A percentile compares a stretch with the other conserved stretches of the same genome.
phyloP scores from a whole-genome alignment of 306 rosid genomes.

The Fagus sylvatica region DNA sequence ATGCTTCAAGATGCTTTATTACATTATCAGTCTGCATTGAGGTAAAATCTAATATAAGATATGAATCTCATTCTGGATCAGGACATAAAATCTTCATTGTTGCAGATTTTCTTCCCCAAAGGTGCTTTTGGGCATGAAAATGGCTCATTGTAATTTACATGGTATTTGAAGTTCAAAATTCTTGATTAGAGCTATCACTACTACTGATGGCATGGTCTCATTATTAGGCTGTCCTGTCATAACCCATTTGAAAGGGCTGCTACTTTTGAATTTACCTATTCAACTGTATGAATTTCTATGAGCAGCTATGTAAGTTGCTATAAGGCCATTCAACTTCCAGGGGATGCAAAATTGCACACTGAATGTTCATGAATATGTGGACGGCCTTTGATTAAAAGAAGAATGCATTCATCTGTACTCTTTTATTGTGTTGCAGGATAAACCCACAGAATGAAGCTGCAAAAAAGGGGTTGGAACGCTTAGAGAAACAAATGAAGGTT shows the following conservation, averaged over 20 bases:
- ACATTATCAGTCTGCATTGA: constrained; percentile 95
- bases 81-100: constrained; percentile 16
- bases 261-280: not conserved
- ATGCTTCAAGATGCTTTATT: constrained; percentile 91
- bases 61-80: constrained; percentile 10
- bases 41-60: constrained; percentile 45
- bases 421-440: constrained; percentile 61
- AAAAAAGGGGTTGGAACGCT: constrained; percentile 86
- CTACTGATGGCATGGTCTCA: not conserved
- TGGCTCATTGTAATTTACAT: not conserved
- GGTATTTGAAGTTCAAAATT: not conserved
- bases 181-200: not conserved
- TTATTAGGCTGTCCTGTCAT: not conserved
- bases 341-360: not conserved
- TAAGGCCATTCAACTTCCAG: not conserved
- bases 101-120: not conserved
- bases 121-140: constrained; percentile 4
- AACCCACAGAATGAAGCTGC: constrained; percentile 96
- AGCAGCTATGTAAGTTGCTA: not conserved
- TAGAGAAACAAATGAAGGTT: constrained; percentile 99
- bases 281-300: not conserved
- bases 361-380: not conserved
- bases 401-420: not conserved
- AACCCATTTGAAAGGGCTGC: constrained; percentile 2
- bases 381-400: not conserved